Percentiles rank a stretch among this genome's conserved stretches.
These are phyloP conservation scores for Erythrobasidium hasegawianum DNA, from an alignment of 1,284 basidiomycete species.

Conservation along the genomic window DNA sequence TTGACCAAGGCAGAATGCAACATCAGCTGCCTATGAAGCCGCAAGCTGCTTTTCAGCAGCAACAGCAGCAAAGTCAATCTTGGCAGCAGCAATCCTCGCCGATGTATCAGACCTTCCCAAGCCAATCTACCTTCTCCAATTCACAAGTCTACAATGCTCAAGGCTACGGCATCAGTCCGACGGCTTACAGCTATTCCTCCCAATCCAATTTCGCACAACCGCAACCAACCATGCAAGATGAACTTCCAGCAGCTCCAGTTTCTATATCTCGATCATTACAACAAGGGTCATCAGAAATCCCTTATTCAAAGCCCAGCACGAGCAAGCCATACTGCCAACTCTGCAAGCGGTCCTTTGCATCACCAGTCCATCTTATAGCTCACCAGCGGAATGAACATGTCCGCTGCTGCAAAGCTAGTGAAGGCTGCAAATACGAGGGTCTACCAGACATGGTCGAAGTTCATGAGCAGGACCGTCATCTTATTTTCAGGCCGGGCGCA, in stretches of 20 bases:
- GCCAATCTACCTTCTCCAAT: no score
- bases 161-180: not conserved
- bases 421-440: slow-evolving; percentile 68
- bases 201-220: not conserved
- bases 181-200: not conserved
- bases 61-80: not conserved
- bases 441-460: slow-evolving; percentile 68
- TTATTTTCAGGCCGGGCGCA: slow-evolving; percentile 74
- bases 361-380: slow-evolving; percentile 12
- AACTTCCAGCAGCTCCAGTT: not conserved
- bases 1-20: not conserved
- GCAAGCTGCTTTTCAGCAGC: slow-evolving; percentile 2
- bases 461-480: slow-evolving; percentile 86
- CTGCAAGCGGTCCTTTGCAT: slow-evolving; percentile 10
- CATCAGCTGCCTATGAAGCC: not conserved
- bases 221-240: not conserved
- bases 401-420: slow-evolving; percentile 36
- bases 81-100: not conserved
- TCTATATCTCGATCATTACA: not conserved
- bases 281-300: not conserved
- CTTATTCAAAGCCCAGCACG: not conserved
- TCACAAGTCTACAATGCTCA: not conserved
- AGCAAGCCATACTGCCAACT: slow-evolving; percentile 3
- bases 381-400: slow-evolving; percentile 30
- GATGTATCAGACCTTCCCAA: not conserved